Evolutionary conservation across 2,329 filamentous ascomycete genomes (phyloP).

Genomic region (Monosporascus sp.): DNA sequence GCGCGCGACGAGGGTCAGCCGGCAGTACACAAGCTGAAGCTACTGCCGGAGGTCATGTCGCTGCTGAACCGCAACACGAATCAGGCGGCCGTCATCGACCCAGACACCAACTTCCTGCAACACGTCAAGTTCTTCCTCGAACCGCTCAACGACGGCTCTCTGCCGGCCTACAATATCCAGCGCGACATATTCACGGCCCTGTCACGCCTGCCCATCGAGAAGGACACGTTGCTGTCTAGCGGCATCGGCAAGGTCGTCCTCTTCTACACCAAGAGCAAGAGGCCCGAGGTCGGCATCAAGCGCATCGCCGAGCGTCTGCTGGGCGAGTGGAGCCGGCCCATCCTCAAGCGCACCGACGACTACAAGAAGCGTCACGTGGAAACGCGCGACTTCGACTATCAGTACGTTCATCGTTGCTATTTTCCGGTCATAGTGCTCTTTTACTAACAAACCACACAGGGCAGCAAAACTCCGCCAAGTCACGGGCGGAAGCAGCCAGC

Average conservation of each 20-base stretch:
- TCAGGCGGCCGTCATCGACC: constrained; percentile 79
- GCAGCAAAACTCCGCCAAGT: constrained; percentile 49
- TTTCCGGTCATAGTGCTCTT: background rate
- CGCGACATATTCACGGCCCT: constrained; percentile 85
- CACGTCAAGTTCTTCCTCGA: constrained; percentile 97
- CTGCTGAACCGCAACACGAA: constrained; percentile 87
- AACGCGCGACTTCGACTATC: constrained; percentile 58
- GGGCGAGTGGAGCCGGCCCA: constrained; percentile 91
- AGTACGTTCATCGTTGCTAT: constrained; percentile 38
- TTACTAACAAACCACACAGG: constrained; percentile 27
- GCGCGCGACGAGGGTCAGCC: constrained; percentile 75
- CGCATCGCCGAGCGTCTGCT: constrained; percentile 88
- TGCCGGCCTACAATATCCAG: constrained; percentile 96
- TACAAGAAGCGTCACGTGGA: constrained; percentile 77
- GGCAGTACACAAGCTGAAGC: constrained; percentile 86
- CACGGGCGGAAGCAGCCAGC: constrained; percentile 28
- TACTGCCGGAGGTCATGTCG: constrained; percentile 83
- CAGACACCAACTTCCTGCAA: constrained; percentile 91
- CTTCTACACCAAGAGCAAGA: constrained; percentile 95
- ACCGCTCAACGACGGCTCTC: constrained; percentile 84
- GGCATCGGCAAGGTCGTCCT: constrained; percentile 94
- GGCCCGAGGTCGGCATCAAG: constrained; percentile 83
- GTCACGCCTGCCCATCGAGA: constrained; percentile 77
- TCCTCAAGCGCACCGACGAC: constrained; percentile 88
- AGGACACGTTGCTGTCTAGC: constrained; percentile 82